Conservation (phyloP, 768 basidiomycete genomes). For the Asterophora parasitica region DNA sequence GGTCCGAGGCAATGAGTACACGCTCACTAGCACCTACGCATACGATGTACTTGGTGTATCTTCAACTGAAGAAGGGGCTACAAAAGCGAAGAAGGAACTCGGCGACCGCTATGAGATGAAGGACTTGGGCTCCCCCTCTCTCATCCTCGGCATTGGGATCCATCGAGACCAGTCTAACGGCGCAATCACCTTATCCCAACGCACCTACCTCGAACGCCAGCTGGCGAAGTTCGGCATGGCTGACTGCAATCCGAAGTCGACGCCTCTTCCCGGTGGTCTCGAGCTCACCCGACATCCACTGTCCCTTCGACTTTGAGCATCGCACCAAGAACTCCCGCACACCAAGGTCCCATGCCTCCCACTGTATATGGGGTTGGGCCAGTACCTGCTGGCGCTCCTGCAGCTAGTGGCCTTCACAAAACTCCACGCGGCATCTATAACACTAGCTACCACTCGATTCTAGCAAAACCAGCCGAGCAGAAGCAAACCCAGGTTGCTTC, state of each 20-base stretch:
- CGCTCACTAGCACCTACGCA: conserved; percentile 13
- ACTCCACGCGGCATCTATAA: too few relatives aligned
- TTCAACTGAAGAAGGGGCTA: conserved; percentile 4
- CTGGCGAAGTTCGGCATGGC: neutral
- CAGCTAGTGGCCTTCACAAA: too few relatives aligned
- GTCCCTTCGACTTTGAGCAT: too few relatives aligned
- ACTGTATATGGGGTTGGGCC: too few relatives aligned
- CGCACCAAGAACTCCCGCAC: too few relatives aligned
- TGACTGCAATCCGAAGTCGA: conserved; percentile 18
- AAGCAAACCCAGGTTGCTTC: too few relatives aligned
- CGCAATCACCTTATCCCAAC: conserved; percentile 13
- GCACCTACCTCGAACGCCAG: conserved; percentile 9
- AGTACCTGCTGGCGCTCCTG: too few relatives aligned
- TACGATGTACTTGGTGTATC: conserved; percentile 15
- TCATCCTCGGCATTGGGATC: conserved; percentile 15
- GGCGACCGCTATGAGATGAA: conserved; percentile 12
- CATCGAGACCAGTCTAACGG: conserved; percentile 3
- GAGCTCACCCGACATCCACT: too few relatives aligned
- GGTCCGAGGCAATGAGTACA: conserved; percentile 5
- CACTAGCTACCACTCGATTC: too few relatives aligned
- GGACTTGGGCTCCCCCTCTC: conserved; percentile 4
- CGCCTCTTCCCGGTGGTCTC: conserved; percentile 22
- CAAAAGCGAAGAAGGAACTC: conserved; percentile 13
- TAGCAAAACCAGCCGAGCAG: too few relatives aligned
- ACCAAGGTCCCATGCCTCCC: too few relatives aligned